Evolutionary conservation across 345 rosid species (phyloP).

Genomic region (Ricinus communis): DNA sequence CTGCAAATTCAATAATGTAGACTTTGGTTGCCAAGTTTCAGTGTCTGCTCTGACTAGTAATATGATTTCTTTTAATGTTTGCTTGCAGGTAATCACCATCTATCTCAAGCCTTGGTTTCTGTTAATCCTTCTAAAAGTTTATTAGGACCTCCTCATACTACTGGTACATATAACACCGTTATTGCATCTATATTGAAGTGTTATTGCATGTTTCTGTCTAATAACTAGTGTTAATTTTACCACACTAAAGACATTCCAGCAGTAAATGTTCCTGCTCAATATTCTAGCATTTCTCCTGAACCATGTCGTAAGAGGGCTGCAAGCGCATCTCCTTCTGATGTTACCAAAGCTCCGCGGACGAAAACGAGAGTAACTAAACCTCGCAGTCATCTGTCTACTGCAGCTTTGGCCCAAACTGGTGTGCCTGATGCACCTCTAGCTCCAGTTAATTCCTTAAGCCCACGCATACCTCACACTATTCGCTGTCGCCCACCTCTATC

Average conservation of each 20-base stretch:
- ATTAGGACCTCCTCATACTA: conserved; percentile 8
- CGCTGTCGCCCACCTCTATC: neutral
- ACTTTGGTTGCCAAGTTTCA: too few species aligned
- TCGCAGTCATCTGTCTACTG: conserved; percentile 1
- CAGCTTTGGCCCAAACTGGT: conserved; percentile 1
- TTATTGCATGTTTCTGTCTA: neutral
- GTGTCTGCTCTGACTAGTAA: neutral
- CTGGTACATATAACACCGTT: conserved; percentile 10
- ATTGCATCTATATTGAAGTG: neutral
- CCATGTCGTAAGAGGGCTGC: conserved; percentile 28
- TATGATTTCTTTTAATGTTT: conserved; percentile 7
- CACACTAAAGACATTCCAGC: conserved; percentile 22
- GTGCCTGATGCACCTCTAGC: neutral
- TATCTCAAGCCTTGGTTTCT: conserved; percentile 6
- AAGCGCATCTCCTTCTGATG: neutral
- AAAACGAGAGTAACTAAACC: conserved; percentile 7
- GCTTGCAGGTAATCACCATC: conserved; percentile 16
- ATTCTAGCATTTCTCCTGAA: conserved; percentile 6
- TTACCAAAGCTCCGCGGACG: conserved; percentile 12
- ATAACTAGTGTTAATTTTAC: conserved; percentile 2
- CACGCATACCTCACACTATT: neutral
- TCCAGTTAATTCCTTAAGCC: neutral
- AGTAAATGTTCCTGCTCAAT: conserved; percentile 7
- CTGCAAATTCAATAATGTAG: neutral
- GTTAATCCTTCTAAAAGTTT: conserved; percentile 6